Conservation (phyloP, 306 rosid genomes). For the Quercus variabilis region DNA sequence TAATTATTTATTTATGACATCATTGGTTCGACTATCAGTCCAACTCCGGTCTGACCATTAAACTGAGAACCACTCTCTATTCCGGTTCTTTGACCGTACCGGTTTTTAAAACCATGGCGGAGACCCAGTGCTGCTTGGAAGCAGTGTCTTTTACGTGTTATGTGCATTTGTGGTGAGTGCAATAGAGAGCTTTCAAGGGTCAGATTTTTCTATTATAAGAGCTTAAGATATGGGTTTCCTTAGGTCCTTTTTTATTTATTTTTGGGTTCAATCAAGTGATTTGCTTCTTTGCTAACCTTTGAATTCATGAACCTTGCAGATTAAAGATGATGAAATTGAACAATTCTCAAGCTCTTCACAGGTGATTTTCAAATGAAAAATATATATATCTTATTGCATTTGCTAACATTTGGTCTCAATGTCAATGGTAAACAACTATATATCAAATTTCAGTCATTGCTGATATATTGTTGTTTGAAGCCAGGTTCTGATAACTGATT, state of each 20-base stretch:
- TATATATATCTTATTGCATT: neutral
- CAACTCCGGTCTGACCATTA: too few species aligned
- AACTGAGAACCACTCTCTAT: too few species aligned
- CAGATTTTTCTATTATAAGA: neutral
- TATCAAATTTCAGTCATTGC: neutral
- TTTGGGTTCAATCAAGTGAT: neutral
- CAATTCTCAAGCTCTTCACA: slow-evolving; percentile 41
- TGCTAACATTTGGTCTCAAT: neutral
- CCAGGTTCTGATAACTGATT: neutral
- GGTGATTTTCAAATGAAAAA: neutral
- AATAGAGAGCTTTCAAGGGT: neutral
- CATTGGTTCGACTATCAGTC: fast-evolving
- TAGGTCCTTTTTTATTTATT: neutral
- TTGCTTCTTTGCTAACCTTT: neutral
- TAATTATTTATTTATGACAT: too few species aligned
- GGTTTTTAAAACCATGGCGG: too few species aligned
- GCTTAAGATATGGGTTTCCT: neutral
- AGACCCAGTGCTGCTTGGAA: neutral
- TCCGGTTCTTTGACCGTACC: fast-evolving
- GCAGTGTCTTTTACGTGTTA: neutral
- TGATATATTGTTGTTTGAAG: neutral
- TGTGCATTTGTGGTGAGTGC: neutral
- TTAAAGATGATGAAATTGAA: slow-evolving; percentile 40
- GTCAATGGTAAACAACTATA: neutral
- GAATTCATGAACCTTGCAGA: slow-evolving; percentile 22